Evolutionary conservation across 2,329 filamentous ascomycete genomes (phyloP), one percentile per base, ranked within the genome.

Genomic region (Talaromyces sp.): DNA sequence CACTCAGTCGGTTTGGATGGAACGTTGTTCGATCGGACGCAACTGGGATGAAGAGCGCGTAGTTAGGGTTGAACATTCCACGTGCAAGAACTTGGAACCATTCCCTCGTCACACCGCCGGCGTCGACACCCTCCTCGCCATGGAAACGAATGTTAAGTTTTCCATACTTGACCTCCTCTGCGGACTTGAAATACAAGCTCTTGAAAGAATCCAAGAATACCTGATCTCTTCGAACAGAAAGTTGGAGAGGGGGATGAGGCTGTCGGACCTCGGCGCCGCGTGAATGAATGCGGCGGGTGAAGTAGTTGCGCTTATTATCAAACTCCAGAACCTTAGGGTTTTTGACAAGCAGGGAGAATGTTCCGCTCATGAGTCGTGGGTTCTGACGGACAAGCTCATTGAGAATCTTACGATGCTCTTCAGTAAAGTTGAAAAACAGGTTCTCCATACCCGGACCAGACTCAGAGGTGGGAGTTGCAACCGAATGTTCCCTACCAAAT

Each of bases 301-400:
- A 99, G 81, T 95, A 99, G 76, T 96, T 97, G 67, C 94, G 91
- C 80, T 99, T 99, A 79, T 99, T 99, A 77, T 99, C 94, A 68
- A 99, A 99, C 70, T 99, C 94, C 11, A 99, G 80, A 3, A 99
- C 95, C 81, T 97, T 99, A 25, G 94, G 95, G 70, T 99, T 99
- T 80, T 96, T 97, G 62, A 97, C 94, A 50, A 99, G 78, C 15
- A 99, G 81, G 10, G 93, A 92, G 76, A 99, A 97, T 2, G 93
- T 97, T 55, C 94, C 94, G 60, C 93, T 97, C 95, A 99, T 99
- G 63, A 99, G 84, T 73, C 96, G 96, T 31, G 95, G 94, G 65
- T 96, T 97, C 69, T 96, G 91, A 63, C 95, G 88, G 57, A 99
- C 94, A 63, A 99, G 88, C 72, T 99, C 94, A 70, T 99, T 99